Percentiles rank a stretch among this genome's conserved stretches.
phyloP scores from a whole-genome alignment of 768 basidiomycete genomes.

The Suillus fuscotomentosus region DNA sequence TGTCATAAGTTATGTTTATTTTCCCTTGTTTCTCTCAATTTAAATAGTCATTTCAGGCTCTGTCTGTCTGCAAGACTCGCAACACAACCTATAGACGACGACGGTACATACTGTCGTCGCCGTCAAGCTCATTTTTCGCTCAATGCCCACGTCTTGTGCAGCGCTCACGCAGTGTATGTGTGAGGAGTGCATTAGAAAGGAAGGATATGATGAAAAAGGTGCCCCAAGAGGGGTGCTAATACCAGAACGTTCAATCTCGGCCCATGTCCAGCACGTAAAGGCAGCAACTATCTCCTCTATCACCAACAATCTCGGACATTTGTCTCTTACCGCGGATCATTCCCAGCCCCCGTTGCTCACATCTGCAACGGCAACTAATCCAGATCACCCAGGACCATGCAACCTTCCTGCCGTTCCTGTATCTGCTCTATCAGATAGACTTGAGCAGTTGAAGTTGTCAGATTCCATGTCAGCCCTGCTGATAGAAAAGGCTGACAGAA shows the following conservation, averaged over 20 bases:
- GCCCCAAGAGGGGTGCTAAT: neutral
- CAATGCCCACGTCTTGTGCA: neutral
- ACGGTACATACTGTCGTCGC: neutral
- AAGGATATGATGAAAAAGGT: neutral
- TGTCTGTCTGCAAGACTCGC: neutral
- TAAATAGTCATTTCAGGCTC: neutral
- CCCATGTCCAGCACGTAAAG: neutral
- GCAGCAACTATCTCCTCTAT: slow-evolving; percentile 1
- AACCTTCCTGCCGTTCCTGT: too few relatives aligned
- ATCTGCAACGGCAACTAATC: neutral
- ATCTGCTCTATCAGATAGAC: too few relatives aligned
- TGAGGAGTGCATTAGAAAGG: neutral
- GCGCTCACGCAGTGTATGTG: neutral
- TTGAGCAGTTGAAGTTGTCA: too few relatives aligned
- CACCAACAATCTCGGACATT: neutral
- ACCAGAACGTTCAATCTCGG: neutral
- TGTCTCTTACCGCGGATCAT: neutral
- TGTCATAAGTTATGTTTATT: neutral
- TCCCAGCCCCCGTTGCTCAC: neutral
- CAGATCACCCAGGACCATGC: too few relatives aligned
- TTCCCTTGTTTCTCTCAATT: neutral
- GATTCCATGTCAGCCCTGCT: too few relatives aligned
- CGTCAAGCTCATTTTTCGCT: neutral
- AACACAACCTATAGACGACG: neutral
- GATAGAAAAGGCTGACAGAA: neutral